phyloP scores from a whole-genome alignment of 2,329 filamentous ascomycete genomes.

The Diaporthe helianthi region DNA sequence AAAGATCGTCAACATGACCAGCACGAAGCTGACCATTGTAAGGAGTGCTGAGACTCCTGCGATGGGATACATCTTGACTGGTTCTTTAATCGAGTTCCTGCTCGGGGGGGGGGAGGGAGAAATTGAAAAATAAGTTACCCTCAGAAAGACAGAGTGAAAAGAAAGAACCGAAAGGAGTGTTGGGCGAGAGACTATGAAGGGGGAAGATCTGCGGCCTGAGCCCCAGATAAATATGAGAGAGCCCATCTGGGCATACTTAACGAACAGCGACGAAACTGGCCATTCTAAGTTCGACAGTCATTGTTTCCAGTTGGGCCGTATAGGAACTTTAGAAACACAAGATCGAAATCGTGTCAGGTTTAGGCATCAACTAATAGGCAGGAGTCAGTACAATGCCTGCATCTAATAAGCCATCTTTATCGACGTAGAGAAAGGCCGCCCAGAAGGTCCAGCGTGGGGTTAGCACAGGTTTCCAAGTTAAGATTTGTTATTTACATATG shows the following conservation, averaged over 20 bases:
- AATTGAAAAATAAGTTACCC: not conserved
- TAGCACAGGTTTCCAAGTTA: not conserved
- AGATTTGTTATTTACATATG: not conserved
- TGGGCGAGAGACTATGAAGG: not conserved
- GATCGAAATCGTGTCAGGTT: slow-evolving; percentile 6
- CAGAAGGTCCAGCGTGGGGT: not conserved
- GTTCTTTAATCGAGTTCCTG: slow-evolving; percentile 3
- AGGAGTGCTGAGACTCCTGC: slow-evolving; percentile 43
- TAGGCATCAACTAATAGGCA: not conserved
- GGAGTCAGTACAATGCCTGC: not conserved
- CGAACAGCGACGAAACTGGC: not conserved
- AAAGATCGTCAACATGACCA: slow-evolving; percentile 47
- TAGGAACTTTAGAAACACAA: slow-evolving; percentile 5
- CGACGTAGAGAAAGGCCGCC: not conserved
- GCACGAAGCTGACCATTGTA: slow-evolving; percentile 45
- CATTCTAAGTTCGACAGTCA: not conserved
- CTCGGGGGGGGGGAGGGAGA: not conserved
- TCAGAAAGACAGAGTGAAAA: not conserved
- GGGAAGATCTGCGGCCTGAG: not conserved
- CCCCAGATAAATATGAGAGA: slow-evolving; percentile 20
- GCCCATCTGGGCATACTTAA: not conserved
- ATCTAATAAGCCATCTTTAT: not conserved
- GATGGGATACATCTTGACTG: slow-evolving; percentile 29
- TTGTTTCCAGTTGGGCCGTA: slow-evolving; percentile 3
- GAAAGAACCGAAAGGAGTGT: not conserved